Conservation (phyloP, 352 stramenopile genomes). For the Globisporangium perplexum region DNA sequence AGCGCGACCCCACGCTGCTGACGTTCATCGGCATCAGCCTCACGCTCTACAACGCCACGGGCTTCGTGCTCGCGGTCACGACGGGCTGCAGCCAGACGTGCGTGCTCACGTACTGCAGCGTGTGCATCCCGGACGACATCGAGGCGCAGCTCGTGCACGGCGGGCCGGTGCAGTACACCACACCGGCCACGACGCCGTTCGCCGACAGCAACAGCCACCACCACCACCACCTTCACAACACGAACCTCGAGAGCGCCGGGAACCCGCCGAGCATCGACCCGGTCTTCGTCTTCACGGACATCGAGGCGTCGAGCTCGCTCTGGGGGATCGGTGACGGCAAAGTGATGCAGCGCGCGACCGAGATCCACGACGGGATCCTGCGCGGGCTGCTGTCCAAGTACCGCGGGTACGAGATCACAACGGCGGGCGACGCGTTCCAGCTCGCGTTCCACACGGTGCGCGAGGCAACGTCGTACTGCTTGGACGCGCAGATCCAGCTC, state of each 20-base stretch:
- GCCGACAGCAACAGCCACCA: conserved; percentile 26
- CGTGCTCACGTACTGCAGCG: conserved; percentile 30
- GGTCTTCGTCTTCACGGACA: conserved; percentile 77
- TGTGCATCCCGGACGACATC: conserved; percentile 40
- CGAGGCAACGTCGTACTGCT: conserved; percentile 59
- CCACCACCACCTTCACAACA: conserved; percentile 48
- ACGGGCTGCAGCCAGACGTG: conserved; percentile 55
- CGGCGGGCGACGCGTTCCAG: conserved; percentile 64
- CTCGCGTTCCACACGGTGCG: conserved; percentile 60
- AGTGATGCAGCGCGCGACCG: conserved; percentile 54
- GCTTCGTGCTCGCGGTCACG: conserved; percentile 26
- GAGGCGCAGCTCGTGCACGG: conserved; percentile 23
- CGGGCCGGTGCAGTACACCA: conserved; percentile 3
- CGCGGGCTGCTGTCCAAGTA: conserved; percentile 43
- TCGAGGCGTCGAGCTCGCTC: conserved; percentile 66
- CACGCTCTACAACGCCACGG: conserved; percentile 33
- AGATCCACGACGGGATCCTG: conserved; percentile 61
- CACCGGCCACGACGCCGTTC: conserved; percentile 20
- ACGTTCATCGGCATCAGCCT: conserved; percentile 34
- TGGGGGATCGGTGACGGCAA: conserved; percentile 48
- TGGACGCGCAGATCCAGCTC: conserved; percentile 57
- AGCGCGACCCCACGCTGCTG: conserved; percentile 5
- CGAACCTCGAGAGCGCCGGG: conserved; percentile 45
- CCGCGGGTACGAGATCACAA: conserved; percentile 75
- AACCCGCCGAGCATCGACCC: conserved; percentile 35